Percentiles rank a stretch among this genome's conserved stretches.
Conservation (phyloP, 2,329 filamentous ascomycete species). For the Phaeosphaeriaceae sp. region DNA sequence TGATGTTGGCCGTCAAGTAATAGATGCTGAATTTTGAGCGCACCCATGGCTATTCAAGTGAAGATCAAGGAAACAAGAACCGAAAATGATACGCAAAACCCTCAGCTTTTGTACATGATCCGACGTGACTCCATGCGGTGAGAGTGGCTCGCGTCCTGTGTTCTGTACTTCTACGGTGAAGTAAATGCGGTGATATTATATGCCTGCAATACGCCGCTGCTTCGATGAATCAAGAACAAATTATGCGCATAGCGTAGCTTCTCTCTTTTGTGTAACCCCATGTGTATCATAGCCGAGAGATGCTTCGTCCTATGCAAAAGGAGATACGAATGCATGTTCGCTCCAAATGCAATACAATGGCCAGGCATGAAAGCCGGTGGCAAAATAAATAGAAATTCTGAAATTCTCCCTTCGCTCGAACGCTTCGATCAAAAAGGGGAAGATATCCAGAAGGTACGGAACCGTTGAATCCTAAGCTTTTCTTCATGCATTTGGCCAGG, state of each 20-base stretch:
- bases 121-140: conserved; percentile 17
- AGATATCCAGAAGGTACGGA: conserved; percentile 36
- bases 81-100: conserved; percentile 18
- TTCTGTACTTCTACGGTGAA: conserved; percentile 15
- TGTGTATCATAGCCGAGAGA: conserved; percentile 23
- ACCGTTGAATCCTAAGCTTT: conserved; percentile 27
- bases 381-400: conserved; percentile 41
- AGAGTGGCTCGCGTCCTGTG: conserved; percentile 16
- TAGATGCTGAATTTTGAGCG: conserved; percentile 24
- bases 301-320: conserved; percentile 34
- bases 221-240: conserved; percentile 20
- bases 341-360: conserved; percentile 42
- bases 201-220: conserved; percentile 21
- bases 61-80: conserved; percentile 18
- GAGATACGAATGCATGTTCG: conserved; percentile 39
- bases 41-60: conserved; percentile 18
- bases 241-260: conserved; percentile 14
- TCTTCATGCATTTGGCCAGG: conserved; percentile 21
- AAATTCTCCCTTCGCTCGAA: conserved; percentile 33
- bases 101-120: conserved; percentile 44
- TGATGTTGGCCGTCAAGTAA: conserved; percentile 18
- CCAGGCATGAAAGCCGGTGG: conserved; percentile 26
- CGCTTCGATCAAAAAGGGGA: conserved; percentile 41
- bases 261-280: conserved; percentile 20
- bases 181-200: conserved; percentile 24